These are phyloP conservation scores for Imleria badia DNA, from an alignment of 768 basidiomycete genomes.

Conservation along the genomic window DNA sequence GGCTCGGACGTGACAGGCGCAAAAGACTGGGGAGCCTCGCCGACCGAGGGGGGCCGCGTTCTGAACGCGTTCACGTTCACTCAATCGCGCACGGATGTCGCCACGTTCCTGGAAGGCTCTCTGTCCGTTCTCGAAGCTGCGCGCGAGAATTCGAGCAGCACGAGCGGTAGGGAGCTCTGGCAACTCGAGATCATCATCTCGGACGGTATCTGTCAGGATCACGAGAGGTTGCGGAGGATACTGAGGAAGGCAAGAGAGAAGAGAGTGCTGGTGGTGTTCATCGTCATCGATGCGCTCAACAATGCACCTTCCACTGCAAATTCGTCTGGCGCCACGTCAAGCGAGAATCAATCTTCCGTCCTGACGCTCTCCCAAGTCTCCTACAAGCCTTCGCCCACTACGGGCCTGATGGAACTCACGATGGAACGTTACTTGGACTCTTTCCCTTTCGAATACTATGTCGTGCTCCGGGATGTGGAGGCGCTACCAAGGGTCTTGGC, in stretches of 20 bases:
- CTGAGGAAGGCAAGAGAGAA: constrained; percentile 87
- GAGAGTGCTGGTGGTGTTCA: constrained; percentile 93
- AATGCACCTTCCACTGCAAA: constrained; percentile 31
- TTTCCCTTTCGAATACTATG: constrained; percentile 98
- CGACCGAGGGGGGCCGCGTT: constrained; percentile 40
- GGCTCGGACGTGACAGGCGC: constrained; percentile 81
- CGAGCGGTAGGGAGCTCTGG: constrained; percentile 83
- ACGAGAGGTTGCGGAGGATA: constrained; percentile 76
- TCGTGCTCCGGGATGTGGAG: constrained; percentile 89
- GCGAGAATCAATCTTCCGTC: constrained; percentile 66
- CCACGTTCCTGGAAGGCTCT: constrained; percentile 77
- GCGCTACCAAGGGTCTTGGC: constrained; percentile 88
- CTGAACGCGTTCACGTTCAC: constrained; percentile 86
- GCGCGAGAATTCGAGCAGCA: constrained; percentile 58
- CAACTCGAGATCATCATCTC: constrained; percentile 98
- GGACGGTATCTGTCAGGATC: constrained; percentile 98
- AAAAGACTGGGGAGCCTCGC: constrained; percentile 38
- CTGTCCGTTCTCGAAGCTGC: constrained; percentile 74
- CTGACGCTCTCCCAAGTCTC: constrained; percentile 90
- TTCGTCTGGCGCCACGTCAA: constrained; percentile 8
- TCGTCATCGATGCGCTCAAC: constrained; percentile 90
- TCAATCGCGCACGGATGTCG: constrained; percentile 87
- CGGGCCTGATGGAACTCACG: constrained; percentile 80
- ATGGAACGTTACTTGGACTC: constrained; percentile 90
- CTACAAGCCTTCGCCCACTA: constrained; percentile 53